These are phyloP conservation scores for Guadua angustifolia DNA, from an alignment of 176 grass and related monocot genomes.

Conservation along the genomic window DNA sequence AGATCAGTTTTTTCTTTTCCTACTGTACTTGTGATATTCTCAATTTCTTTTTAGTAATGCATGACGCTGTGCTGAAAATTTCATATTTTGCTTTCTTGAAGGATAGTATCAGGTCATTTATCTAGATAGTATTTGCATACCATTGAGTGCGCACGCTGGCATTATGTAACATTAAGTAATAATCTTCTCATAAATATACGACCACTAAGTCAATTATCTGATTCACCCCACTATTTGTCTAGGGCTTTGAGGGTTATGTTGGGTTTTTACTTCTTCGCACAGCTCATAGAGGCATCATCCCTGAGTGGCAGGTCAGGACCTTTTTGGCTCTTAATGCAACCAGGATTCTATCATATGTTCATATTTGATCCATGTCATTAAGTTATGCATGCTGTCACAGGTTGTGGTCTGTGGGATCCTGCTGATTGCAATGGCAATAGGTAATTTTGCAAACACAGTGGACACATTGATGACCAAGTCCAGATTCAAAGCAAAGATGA, in stretches of 20 bases:
- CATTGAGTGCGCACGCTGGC: slow-evolving; percentile 7
- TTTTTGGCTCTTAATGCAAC: slow-evolving; percentile 16
- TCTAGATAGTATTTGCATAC: neutral
- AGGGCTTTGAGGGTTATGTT: slow-evolving; percentile 95
- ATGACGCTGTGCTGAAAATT: slow-evolving; percentile 4
- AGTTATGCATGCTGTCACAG: slow-evolving; percentile 47
- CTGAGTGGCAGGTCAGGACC: slow-evolving; percentile 87
- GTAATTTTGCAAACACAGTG: slow-evolving; percentile 87
- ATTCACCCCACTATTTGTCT: neutral
- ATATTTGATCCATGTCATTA: slow-evolving; percentile 31
- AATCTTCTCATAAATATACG: slow-evolving; percentile 6
- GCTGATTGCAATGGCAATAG: slow-evolving; percentile 89
- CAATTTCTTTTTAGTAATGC: neutral
- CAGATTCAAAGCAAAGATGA: slow-evolving; percentile 88
- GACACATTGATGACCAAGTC: slow-evolving; percentile 83
- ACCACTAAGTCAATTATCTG: neutral
- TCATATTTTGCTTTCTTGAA: neutral
- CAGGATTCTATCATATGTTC: slow-evolving; percentile 4
- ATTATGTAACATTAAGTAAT: neutral
- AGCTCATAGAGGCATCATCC: slow-evolving; percentile 61
- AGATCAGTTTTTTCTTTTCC: neutral
- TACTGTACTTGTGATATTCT: neutral
- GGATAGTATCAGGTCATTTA: slow-evolving; percentile 8
- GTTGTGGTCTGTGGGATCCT: slow-evolving; percentile 81
- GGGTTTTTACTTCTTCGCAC: slow-evolving; percentile 81